Evolutionary conservation across 192 early-diverging fungal genomes (phyloP).

Genomic region (Kappamyces sp.): DNA sequence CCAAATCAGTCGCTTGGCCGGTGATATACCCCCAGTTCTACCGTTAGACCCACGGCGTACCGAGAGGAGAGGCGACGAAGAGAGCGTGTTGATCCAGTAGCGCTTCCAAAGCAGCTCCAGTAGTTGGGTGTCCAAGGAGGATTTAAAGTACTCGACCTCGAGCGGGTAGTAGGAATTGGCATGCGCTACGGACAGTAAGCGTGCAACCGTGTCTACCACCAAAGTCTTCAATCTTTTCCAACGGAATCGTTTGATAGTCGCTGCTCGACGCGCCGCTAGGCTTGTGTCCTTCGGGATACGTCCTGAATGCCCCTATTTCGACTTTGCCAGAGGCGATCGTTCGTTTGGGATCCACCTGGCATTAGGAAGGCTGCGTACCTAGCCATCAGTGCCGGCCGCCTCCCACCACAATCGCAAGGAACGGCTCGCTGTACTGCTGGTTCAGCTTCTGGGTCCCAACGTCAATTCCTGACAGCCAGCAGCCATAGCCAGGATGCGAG

Average conservation of each 20-base stretch:
- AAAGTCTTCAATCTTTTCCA: slow-evolving; percentile 97
- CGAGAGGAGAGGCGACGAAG: slow-evolving; percentile 82
- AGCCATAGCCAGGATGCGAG: slow-evolving; percentile 98
- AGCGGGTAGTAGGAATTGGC: slow-evolving; percentile 84
- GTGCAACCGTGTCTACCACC: slow-evolving; percentile 42
- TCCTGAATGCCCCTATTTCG: slow-evolving; percentile 96
- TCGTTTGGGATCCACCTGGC: slow-evolving; percentile 91
- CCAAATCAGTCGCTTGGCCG: slow-evolving; percentile 72
- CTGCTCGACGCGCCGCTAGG: slow-evolving; percentile 19
- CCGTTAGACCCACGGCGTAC: slow-evolving; percentile 34
- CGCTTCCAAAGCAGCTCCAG: slow-evolving; percentile 94
- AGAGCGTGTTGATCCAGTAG: slow-evolving; percentile 96
- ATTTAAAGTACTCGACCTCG: slow-evolving; percentile 90
- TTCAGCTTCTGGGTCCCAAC: slow-evolving; percentile 93
- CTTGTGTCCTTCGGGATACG: slow-evolving; percentile 73
- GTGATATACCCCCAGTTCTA: slow-evolving; percentile 78
- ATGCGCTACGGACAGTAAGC: slow-evolving; percentile 42
- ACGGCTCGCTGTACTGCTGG: slow-evolving; percentile 92
- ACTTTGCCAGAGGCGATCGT: slow-evolving; percentile 96
- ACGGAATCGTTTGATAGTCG: slow-evolving; percentile 86
- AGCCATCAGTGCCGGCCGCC: no score
- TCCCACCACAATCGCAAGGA: slow-evolving; percentile 84
- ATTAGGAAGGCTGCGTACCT: neutral
- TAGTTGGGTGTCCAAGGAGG: slow-evolving; percentile 74
- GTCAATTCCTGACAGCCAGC: slow-evolving; percentile 99